phyloP scores from a whole-genome alignment of 2,329 filamentous ascomycete genomes.

The Ceratocystis lukuohia region DNA sequence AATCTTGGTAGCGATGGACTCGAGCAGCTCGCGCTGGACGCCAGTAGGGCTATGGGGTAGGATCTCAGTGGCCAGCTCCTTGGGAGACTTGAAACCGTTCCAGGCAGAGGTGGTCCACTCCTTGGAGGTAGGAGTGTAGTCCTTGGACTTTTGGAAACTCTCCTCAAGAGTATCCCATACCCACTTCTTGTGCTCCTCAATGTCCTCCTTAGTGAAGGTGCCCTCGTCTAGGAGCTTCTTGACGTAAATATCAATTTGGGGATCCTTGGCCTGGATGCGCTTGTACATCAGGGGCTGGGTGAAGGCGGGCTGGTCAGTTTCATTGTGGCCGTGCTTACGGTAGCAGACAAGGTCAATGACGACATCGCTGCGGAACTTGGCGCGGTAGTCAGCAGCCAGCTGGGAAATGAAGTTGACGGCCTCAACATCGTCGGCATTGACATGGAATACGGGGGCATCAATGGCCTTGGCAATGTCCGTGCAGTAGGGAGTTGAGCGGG shows the following conservation, averaged over 20 bases:
- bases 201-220: constrained; percentile 92
- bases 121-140: constrained; percentile 90
- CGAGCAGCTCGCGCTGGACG: constrained; percentile 57
- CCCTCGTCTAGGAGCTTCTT: constrained; percentile 82
- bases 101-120: constrained; percentile 98
- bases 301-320: constrained; percentile 98
- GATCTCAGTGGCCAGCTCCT: constrained; percentile 89
- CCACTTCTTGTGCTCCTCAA: constrained; percentile 99
- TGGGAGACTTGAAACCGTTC: constrained; percentile 99
- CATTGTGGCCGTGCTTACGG: constrained; percentile 97
- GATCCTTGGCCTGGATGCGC: constrained; percentile 72
- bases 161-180: constrained; percentile 98
- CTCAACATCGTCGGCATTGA: constrained; percentile 97
- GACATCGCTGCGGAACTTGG: constrained; percentile 96
- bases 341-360: constrained; percentile 98
- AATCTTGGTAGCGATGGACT: constrained; percentile 72
- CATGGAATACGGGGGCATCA: constrained; percentile 96
- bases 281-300: constrained; percentile 99
- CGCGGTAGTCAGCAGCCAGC: constrained; percentile 92
- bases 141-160: constrained; percentile 92
- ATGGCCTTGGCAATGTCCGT: constrained; percentile 99
- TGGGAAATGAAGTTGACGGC: constrained; percentile 98
- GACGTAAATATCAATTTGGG: constrained; percentile 81
- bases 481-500: constrained; percentile 95
- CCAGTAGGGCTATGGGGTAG: constrained; percentile 82